Conservation (phyloP, 768 basidiomycete genomes). For the Tricholoma flavovirens region DNA sequence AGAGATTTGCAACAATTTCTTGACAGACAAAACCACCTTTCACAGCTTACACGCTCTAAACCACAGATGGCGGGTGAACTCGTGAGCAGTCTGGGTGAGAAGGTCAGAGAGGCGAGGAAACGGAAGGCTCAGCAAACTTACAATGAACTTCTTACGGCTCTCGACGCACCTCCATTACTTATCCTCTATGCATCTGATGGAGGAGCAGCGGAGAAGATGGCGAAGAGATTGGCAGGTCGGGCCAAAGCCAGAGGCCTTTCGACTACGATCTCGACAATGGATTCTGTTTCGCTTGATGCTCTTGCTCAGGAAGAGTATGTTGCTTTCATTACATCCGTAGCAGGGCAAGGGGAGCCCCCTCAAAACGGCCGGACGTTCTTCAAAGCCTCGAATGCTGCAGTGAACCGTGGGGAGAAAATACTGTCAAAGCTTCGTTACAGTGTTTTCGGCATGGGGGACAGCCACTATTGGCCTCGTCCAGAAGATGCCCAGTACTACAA, state of each 20-base stretch:
- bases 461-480: constrained; percentile 96
- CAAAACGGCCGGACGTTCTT: constrained; percentile 91
- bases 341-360: constrained; percentile 96
- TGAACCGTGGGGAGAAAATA: constrained; percentile 49
- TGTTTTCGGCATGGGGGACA: constrained; percentile 96
- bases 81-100: constrained; percentile 80
- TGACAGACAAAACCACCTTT: constrained; percentile 93
- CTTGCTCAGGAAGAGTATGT: constrained; percentile 64
- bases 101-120: constrained; percentile 76
- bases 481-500: constrained; percentile 99
- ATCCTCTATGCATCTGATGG: constrained; percentile 95
- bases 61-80: constrained; percentile 80
- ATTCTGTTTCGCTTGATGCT: constrained; percentile 72
- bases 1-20: constrained; percentile 91
- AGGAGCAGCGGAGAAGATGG: constrained; percentile 92
- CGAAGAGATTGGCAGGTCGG: constrained; percentile 78
- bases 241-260: constrained; percentile 83
- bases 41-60: constrained; percentile 79
- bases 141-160: constrained; percentile 71
- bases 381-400: constrained; percentile 74
- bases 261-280: constrained; percentile 68
- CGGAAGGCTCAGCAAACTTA: constrained; percentile 79
- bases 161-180: constrained; percentile 85
- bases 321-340: constrained; percentile 83
- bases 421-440: constrained; percentile 65